Base-by-base conservation (phyloP, 192 early-diverging fungal genomes). In the Backusella morwellensis region DNA sequence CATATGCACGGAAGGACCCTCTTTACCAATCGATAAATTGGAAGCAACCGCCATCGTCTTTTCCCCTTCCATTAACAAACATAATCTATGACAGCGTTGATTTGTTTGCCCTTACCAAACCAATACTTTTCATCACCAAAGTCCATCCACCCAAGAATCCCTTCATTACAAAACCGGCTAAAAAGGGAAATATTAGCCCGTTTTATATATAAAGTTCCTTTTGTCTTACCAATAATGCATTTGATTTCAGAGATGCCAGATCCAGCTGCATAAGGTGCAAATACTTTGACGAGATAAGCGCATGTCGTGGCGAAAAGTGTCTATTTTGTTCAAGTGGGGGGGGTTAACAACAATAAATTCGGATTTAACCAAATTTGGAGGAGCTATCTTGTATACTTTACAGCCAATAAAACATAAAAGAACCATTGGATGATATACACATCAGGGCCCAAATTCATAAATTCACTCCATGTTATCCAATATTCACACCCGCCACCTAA, bases 1-100 rank as follows among this genome's bases (percentile, higher is more conserved):
- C 76, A 99, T 94, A 69, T 99, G 98, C 14, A 99, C 96, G 32
- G 97, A 91, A 4, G 98, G 93, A 6, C 96, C 98, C 80, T 99
- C 94, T 81, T 99, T 99, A 44, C 97, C 97, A 19, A 99, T 86
- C 67, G 91, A 93, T 70, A 99, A 82, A 14, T 96, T 96, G 8
- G 95, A 94, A 1, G 97, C 96, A 0, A 96, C 94, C 0, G 94
- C 88, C 82, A 97, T 80, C 2, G 91, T 86, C 90, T 92, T 56
- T 8, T 21, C 5, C 5, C 14, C 32, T 32, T 32, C 8, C 19
- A 23, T 47, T 23, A 7, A 50, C 11, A 32, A 32, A 32, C 32
- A 32, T 3, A 32, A 32, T 32, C 0, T 32, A 32, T 32, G 32
- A 32, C 1, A 3, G 32, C 32, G 6, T 40, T 40, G 6, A 40